Percentiles rank a stretch among this genome's conserved stretches.
These are phyloP conservation scores for Paecilomyces formosus DNA, from an alignment of 2,329 filamentous ascomycete genomes.

Conservation along the genomic window DNA sequence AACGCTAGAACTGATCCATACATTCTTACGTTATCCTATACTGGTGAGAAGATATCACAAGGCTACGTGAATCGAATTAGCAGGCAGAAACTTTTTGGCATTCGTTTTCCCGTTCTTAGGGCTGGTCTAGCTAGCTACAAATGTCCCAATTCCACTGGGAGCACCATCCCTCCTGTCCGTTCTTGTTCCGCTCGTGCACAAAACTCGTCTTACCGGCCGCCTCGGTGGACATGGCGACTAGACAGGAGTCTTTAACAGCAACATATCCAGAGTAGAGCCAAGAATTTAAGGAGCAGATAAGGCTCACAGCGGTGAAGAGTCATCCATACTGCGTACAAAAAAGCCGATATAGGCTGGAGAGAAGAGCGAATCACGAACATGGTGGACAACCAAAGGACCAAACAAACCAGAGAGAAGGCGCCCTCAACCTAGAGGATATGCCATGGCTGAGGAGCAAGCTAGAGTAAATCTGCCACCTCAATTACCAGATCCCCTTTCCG, in stretches of 20 bases:
- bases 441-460: neutral
- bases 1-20: neutral
- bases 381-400: conserved; percentile 1
- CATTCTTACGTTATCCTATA: neutral
- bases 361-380: neutral
- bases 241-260: neutral
- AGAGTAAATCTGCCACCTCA: neutral
- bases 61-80: neutral
- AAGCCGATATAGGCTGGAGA: neutral
- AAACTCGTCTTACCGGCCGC: neutral
- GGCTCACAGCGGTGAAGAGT: neutral
- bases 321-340: neutral
- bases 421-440: neutral
- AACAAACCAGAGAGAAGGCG: conserved; percentile 5
- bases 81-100: neutral
- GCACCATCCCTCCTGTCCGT: neutral
- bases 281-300: neutral
- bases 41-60: neutral
- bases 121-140: neutral
- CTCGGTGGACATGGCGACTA: neutral
- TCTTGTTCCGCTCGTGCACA: neutral
- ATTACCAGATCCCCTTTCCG: conserved; percentile 21
- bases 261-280: neutral
- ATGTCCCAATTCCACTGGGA: neutral
- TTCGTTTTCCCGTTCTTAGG: neutral